Percentiles rank a stretch among this genome's conserved stretches.
Evolutionary conservation across 805 yeast genomes (phyloP).

Genomic region (Priceomyces melissophilus): DNA sequence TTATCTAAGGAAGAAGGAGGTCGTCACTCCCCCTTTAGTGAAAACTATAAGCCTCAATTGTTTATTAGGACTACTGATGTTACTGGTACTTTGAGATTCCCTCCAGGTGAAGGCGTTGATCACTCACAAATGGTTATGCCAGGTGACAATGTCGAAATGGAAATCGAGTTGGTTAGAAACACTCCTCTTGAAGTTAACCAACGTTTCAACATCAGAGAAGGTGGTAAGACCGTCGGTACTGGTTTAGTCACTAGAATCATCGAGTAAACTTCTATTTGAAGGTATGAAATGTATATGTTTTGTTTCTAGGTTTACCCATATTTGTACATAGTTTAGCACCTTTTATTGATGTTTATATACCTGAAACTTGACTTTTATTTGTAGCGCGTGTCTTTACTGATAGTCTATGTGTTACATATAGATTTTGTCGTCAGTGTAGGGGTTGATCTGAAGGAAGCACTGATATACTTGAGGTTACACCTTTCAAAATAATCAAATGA

Average conservation of each 20-base stretch:
- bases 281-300: slow-evolving; percentile 2
- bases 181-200: slow-evolving; percentile 94
- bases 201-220: slow-evolving; percentile 99
- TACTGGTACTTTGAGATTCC: slow-evolving; percentile 86
- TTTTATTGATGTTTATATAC: no score
- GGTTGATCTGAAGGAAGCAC: no score
- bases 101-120: slow-evolving; percentile 68
- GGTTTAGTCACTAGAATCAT: slow-evolving; percentile 93
- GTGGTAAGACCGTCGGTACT: slow-evolving; percentile 98
- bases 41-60: slow-evolving; percentile 97
- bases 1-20: slow-evolving; percentile 98
- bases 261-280: slow-evolving; percentile 39
- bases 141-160: slow-evolving; percentile 98
- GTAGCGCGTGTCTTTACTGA: no score
- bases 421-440: no score
- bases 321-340: slow-evolving; percentile 5
- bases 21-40: slow-evolving; percentile 95
- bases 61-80: slow-evolving; percentile 96
- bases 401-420: no score
- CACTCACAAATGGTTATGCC: slow-evolving; percentile 91
- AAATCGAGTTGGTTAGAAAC: slow-evolving; percentile 82
- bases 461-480: no score
- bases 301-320: slow-evolving; percentile 1
- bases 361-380: no score
- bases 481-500: not conserved